Conservation (phyloP, 2,329 filamentous ascomycete species). For the Ilyonectria sp. region DNA sequence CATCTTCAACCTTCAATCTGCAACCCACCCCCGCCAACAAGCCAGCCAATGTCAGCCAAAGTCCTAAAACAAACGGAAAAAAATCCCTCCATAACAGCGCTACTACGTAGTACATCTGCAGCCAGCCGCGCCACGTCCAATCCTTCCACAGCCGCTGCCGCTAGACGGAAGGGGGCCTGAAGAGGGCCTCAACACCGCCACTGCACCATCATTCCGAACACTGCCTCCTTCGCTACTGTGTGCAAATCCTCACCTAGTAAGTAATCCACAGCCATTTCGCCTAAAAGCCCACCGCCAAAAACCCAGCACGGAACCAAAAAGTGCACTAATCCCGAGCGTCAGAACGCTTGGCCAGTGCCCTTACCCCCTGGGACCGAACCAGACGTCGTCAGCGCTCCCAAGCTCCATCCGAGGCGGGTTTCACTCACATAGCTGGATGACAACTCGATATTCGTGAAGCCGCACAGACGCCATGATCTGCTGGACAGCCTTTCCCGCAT, state of each 20-base stretch:
- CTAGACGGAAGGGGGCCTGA: background rate
- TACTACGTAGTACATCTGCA: too few relatives aligned
- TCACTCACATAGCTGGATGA: background rate
- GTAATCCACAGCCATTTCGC: background rate
- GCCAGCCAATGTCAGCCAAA: background rate
- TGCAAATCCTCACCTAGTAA: background rate
- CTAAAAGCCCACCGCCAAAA: background rate
- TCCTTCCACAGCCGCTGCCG: slow-evolving; percentile 6
- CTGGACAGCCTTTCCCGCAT: background rate
- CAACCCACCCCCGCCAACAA: background rate
- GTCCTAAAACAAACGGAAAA: background rate
- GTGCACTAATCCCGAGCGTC: slow-evolving; percentile 2
- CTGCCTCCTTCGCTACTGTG: slow-evolving; percentile 1
- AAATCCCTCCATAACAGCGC: background rate
- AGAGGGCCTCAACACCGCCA: slow-evolving; percentile 1
- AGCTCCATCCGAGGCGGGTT: background rate
- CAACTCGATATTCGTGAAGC: too few relatives aligned
- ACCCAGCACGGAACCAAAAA: background rate
- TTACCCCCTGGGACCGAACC: background rate
- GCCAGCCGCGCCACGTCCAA: background rate
- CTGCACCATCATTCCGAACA: slow-evolving; percentile 1
- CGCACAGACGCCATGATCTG: background rate
- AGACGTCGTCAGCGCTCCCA: background rate
- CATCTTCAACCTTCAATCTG: background rate
- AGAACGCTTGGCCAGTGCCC: slow-evolving; percentile 8